Evolutionary conservation across 116 monocot genomes (phyloP).

Genomic region (Iris pallida): DNA sequence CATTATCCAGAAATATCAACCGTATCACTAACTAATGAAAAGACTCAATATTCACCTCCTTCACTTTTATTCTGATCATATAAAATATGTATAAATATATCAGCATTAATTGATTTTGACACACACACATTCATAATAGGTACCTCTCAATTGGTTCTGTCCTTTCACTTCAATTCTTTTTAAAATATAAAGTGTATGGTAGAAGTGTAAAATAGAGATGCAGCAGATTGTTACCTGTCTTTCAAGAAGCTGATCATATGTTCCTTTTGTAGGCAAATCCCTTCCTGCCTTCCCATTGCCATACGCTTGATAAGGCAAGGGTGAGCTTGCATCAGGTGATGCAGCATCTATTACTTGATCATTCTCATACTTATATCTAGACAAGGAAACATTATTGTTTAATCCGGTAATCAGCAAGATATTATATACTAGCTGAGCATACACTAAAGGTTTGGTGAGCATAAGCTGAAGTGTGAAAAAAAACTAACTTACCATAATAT

Average conservation of each 20-base stretch:
- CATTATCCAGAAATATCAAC: not conserved
- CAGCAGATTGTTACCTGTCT: slow-evolving; percentile 54
- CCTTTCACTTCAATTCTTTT: too few species aligned
- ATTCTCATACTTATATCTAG: slow-evolving; percentile 90
- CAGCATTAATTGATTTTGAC: too few species aligned
- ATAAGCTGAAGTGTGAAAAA: not conserved
- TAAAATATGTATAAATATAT: too few species aligned
- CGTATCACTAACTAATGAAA: too few species aligned
- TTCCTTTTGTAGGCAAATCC: slow-evolving; percentile 56
- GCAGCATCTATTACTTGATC: slow-evolving; percentile 72
- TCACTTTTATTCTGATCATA: too few species aligned
- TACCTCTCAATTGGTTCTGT: too few species aligned
- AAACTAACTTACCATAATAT: too few species aligned
- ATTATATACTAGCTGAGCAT: not conserved
- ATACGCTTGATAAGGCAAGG: slow-evolving; percentile 82
- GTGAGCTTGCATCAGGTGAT: slow-evolving; percentile 75
- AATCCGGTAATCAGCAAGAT: not conserved
- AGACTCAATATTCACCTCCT: too few species aligned
- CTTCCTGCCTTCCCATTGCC: slow-evolving; percentile 62
- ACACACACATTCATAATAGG: too few species aligned
- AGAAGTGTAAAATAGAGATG: too few species aligned
- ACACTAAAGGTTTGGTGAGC: not conserved
- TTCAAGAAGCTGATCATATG: slow-evolving; percentile 89
- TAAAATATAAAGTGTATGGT: too few species aligned
- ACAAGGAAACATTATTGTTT: not conserved